These are phyloP conservation scores for Raddia distichophylla DNA, from an alignment of 176 grass and related monocot species.

Conservation along the genomic window DNA sequence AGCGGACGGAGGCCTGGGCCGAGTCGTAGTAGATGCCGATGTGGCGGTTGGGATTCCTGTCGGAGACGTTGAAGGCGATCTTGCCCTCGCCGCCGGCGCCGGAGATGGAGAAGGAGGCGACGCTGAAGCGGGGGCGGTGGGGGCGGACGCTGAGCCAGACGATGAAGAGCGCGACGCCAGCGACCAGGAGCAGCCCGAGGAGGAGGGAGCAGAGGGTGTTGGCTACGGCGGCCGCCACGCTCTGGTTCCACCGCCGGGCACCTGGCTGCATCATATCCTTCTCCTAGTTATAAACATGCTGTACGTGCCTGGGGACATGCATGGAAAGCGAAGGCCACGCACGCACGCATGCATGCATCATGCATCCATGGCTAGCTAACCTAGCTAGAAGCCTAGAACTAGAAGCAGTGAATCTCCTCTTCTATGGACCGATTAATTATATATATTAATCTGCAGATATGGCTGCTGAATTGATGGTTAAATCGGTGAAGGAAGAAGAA, in stretches of 20 bases:
- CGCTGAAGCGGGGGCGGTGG: slow-evolving; percentile 50
- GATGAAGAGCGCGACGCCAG: slow-evolving; percentile 47
- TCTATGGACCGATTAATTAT: too few relatives aligned
- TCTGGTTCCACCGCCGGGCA: not conserved
- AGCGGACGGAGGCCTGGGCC: slow-evolving; percentile 40
- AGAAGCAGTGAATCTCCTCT: too few relatives aligned
- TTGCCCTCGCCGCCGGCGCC: not conserved
- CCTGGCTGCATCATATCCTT: too few relatives aligned
- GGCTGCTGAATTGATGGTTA: too few relatives aligned
- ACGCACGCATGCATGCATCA: too few relatives aligned
- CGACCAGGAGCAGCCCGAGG: slow-evolving; percentile 43
- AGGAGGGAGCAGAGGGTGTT: slow-evolving; percentile 62
- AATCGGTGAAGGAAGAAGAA: too few relatives aligned
- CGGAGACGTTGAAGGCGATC: slow-evolving; percentile 53
- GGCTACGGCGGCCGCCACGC: slow-evolving; percentile 20
- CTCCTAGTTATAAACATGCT: too few relatives aligned
- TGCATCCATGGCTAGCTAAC: too few relatives aligned
- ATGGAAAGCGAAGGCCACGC: too few relatives aligned
- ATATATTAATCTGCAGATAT: too few relatives aligned
- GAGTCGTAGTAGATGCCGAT: slow-evolving; percentile 66
- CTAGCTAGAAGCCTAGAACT: too few relatives aligned
- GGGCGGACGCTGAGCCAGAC: slow-evolving; percentile 61
- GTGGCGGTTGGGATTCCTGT: slow-evolving; percentile 56
- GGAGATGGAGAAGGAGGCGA: slow-evolving; percentile 34
- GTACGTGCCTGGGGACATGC: too few relatives aligned